These are phyloP conservation scores for Pleurotus salmoneostramineus DNA, from an alignment of 768 basidiomycete species.

Conservation along the genomic window DNA sequence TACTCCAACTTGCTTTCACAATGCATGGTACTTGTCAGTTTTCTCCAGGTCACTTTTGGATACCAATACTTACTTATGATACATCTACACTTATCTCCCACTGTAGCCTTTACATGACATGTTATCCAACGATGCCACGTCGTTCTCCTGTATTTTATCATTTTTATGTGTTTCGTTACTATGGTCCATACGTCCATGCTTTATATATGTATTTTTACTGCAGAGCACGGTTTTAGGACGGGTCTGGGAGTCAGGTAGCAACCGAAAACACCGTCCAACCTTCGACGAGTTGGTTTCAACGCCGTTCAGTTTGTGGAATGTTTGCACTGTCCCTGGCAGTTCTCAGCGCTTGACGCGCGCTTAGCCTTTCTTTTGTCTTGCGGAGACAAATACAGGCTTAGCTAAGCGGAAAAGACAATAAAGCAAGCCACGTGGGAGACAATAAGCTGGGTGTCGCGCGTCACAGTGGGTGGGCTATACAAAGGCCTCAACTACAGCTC, in stretches of 20 bases:
- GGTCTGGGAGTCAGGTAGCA: no score
- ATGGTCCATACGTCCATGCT: neutral
- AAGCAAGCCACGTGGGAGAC: conserved; percentile 4
- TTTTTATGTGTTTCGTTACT: neutral
- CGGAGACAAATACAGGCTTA: neutral
- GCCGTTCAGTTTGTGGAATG: neutral
- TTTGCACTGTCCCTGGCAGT: neutral
- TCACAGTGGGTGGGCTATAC: conserved; percentile 1
- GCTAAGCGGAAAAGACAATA: conserved; percentile 6
- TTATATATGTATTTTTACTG: conserved; percentile 4
- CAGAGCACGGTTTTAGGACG: neutral
- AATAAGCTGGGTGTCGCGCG: conserved; percentile 1
- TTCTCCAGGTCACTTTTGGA: neutral
- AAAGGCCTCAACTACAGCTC: neutral
- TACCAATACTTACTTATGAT: neutral
- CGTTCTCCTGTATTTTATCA: conserved; percentile 1
- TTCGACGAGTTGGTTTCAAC: no score
- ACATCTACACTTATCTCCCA: neutral
- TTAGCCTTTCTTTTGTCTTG: conserved; percentile 3
- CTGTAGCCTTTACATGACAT: neutral
- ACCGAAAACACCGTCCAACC: no score
- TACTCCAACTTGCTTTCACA: neutral
- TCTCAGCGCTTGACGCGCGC: neutral
- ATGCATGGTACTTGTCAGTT: neutral
- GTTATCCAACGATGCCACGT: neutral